Evolutionary conservation across 306 rosid genomes (phyloP), one percentile per base, ranked within the genome.

Genomic region (Astragalus glycyphyllos): DNA sequence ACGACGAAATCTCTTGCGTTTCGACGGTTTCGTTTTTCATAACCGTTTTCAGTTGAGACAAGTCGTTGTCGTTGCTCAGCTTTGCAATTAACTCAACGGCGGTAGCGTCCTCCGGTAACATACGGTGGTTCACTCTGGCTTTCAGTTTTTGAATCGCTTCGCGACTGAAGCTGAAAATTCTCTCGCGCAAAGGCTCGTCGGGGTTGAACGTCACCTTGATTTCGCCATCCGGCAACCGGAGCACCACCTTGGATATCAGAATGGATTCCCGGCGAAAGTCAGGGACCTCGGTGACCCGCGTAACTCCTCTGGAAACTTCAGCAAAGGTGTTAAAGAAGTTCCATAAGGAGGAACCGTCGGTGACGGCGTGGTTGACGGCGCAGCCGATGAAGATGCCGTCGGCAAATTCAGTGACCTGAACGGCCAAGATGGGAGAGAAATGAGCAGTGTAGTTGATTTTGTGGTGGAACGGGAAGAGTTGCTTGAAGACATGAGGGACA

Each of bases 281-380:
- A 4, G 96, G 96, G 11, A 56, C 56, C 7, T 46, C 79, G 0
- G 83, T 65, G 14, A 78, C 20, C 4, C 26, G 26, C 4, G 44
- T 66, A 2, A 32, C 73, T 0, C 83, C 88, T 5, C 80, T 69
- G 55, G 84, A 83, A 23, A 77, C 34, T 23, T 81, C 86, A 0
- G 97, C 90, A 67, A 93, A 93, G 56, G 92, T 80, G 48, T 93
- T 90, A 88, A 88, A 93, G 87, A 93, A 93, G 58, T 90, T 86
- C 98, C 98, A 93, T 13, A 90, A 82, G 32, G 97, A 86, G 4
- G 97, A 71, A 0, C 98, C 98, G 56, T 92, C 97, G 6, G 58
- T 64, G 32, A 85, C 86, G 34, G 97, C 83, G 60, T 92, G 98
- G 72, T 74, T 77, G 38, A 88, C 86, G 11, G 96, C 48, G 76